Conservation (phyloP, 1,284 basidiomycete species). For the Leccinum colubrinum region DNA sequence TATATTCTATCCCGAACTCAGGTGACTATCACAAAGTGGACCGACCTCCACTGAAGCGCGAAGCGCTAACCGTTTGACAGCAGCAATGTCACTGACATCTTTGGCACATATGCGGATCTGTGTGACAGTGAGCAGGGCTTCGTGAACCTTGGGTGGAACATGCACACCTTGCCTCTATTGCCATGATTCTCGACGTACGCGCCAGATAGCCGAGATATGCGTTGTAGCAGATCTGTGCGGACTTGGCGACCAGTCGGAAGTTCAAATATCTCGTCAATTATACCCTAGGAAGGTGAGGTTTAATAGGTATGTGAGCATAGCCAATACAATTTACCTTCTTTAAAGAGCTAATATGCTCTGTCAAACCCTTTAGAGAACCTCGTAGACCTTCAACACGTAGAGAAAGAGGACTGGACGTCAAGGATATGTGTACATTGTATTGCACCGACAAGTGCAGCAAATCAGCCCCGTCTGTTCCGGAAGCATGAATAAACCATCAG, state of each 20-base stretch:
- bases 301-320: background rate
- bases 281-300: slow-evolving; percentile 37
- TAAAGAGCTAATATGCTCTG: slow-evolving; percentile 44
- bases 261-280: slow-evolving; percentile 47
- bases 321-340: slow-evolving; percentile 41
- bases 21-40: slow-evolving; percentile 3
- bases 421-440: slow-evolving; percentile 60
- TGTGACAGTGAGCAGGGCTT: slow-evolving; percentile 2
- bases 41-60: slow-evolving; percentile 53
- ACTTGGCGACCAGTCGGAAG: slow-evolving; percentile 47
- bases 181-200: slow-evolving; percentile 57
- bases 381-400: slow-evolving; percentile 59
- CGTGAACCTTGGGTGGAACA: background rate
- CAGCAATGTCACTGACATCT: slow-evolving; percentile 36
- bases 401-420: slow-evolving; percentile 53
- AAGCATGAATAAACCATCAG: slow-evolving; percentile 5
- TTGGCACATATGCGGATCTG: slow-evolving; percentile 59
- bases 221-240: slow-evolving; percentile 47
- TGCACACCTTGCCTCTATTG: slow-evolving; percentile 43
- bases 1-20: background rate
- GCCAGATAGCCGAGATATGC: slow-evolving; percentile 63
- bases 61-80: slow-evolving; percentile 52
- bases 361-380: slow-evolving; percentile 43
- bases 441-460: slow-evolving; percentile 55
- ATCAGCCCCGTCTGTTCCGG: slow-evolving; percentile 58